These are phyloP conservation scores for Penicillium digitatum DNA, from an alignment of 2,329 filamentous ascomycete genomes.

Conservation along the genomic window DNA sequence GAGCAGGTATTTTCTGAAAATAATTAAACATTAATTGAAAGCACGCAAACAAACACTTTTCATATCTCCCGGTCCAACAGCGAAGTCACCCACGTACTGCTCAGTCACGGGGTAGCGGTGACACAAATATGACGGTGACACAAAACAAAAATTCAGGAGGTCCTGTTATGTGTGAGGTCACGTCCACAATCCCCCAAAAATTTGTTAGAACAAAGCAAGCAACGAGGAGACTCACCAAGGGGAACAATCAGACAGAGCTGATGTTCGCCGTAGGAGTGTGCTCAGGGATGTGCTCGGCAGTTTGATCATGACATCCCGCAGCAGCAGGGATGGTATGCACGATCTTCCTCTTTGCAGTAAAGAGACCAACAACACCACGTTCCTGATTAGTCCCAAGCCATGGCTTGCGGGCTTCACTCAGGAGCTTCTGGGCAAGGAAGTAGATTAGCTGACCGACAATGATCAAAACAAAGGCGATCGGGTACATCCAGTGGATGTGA, in stretches of 20 bases:
- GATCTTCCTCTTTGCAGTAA: constrained; percentile 78
- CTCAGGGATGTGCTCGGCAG: constrained; percentile 8
- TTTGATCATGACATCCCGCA: constrained; percentile 13
- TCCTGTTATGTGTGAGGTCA: neutral
- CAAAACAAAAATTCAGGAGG: neutral
- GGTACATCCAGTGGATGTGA: constrained; percentile 82
- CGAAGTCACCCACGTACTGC: neutral
- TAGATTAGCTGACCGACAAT: constrained; percentile 81
- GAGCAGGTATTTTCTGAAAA: neutral
- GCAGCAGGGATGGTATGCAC: constrained; percentile 24
- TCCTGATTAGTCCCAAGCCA: constrained; percentile 90
- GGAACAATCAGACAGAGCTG: constrained; percentile 11
- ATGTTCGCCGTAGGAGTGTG: constrained; percentile 6
- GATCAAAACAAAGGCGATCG: constrained; percentile 91
- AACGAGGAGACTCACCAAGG: neutral
- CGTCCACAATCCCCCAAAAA: neutral
- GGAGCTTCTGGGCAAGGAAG: constrained; percentile 73
- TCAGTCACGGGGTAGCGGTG: neutral
- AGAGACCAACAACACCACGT: constrained; percentile 70
- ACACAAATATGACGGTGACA: neutral
- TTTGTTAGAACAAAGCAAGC: neutral
- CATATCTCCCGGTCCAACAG: neutral
- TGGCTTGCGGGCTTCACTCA: constrained; percentile 89
- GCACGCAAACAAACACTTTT: neutral
- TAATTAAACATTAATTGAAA: constrained; percentile 6